Evolutionary conservation across 1,284 basidiomycete species (phyloP), one percentile per base, ranked within the genome.

Genomic region (Rhodotorula mucilaginosa): DNA sequence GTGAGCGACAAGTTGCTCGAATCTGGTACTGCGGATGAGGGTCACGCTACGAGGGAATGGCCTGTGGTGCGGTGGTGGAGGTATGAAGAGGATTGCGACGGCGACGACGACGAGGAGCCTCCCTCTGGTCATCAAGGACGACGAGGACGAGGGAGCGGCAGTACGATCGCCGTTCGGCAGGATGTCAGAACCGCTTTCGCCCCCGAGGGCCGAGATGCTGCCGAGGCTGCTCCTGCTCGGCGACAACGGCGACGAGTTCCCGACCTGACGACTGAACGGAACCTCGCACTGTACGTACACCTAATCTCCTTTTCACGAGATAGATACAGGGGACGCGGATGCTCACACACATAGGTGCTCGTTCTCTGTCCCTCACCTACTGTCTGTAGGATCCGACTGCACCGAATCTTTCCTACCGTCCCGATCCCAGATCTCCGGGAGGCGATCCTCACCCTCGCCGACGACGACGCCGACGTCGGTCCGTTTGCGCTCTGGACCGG

Each of bases 351-450:
- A 7, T 34, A 7, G 34, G 34, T 34, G 34, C 34, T 34, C 34
- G 34, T 34, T 34, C 34, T 34, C 34, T 34, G 34, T 34, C 34
- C 34, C 34, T 34, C 34, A 34, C 26, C 26, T 26, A 26, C 26
- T 26, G 26, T 26, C 26, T 18, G 12, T 64, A 73, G 72, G 10
- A 59, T 67, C 57, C 72, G 67, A 7, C 64, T 71, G 8, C 69
- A 71, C 61, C 26, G 51, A 48, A 46, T 73, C 39, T 73, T 73
- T 34, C 72, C 72, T 3, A 34, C 58, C 48, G 64, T 61, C 23
- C 52, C 69, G 12, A 64, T 71, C 51, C 3, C 26, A 10, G 26
- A 52, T 6, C 59, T 73, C 2, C 72, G 69, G 49, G n/a, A 54
- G 10, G 8, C 63, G 46, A 48, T 73, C n/a, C 49, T 63, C 59